A percentile compares a stretch with the other conserved stretches of the same genome.
Evolutionary conservation across 306 rosid species (phyloP).

Genomic region (Malus asiatica): DNA sequence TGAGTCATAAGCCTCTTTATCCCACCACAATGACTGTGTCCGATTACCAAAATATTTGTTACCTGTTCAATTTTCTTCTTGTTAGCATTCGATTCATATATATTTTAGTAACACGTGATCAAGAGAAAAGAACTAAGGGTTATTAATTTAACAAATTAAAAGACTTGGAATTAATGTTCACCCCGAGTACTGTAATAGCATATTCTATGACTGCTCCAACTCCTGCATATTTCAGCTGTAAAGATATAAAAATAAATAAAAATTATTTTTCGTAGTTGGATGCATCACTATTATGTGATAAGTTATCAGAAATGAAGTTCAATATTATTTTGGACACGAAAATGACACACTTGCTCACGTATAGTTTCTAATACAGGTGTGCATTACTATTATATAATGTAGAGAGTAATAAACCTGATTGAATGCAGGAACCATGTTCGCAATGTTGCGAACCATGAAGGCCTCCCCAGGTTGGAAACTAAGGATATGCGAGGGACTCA

Average conservation of each 20-base stretch:
- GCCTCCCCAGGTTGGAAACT: conserved; percentile 66
- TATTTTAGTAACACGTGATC: neutral
- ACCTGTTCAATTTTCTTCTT: conserved; percentile 28
- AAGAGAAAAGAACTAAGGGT: neutral
- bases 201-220: conserved; percentile 60
- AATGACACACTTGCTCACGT: no score
- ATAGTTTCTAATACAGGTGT: no score
- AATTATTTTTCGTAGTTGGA: no score
- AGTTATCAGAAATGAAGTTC: no score
- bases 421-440: conserved; percentile 58
- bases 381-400: no score
- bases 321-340: no score
- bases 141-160: neutral
- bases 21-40: conserved; percentile 71
- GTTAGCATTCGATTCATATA: neutral
- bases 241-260: neutral
- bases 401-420: conserved; percentile 28
- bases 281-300: no score
- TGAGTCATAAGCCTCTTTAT: conserved; percentile 52
- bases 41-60: conserved; percentile 49
- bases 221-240: conserved; percentile 46
- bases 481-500: conserved; percentile 44
- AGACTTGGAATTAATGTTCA: neutral
- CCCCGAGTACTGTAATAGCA: conserved; percentile 40
- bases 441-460: conserved; percentile 57